Base-by-base conservation (phyloP, 495 filamentous ascomycete species). In the Margaritispora aquatica region DNA sequence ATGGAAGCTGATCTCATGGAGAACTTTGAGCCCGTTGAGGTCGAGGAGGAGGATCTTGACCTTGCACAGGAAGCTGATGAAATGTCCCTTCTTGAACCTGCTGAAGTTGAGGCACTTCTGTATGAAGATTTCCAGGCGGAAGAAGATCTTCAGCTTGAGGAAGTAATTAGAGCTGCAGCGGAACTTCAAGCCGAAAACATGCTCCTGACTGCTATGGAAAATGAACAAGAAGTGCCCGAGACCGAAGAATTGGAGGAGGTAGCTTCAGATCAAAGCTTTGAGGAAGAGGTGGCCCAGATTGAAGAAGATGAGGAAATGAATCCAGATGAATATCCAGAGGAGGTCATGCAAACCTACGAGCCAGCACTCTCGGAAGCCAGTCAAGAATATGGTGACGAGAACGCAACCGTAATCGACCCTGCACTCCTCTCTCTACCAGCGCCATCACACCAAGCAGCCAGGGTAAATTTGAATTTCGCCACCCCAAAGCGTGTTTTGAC, bases 361-460 rank as follows among this genome's bases (percentile, higher is more conserved):
- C 50, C 57, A 0, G 68, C 78, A 0, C 56, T 75, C 17, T 85
- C 82, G 0, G 81, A 84, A 44, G 76, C 80, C 3, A 85, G 82
- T 61, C 76, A 84, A 63, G 81, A 84, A 54, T 85, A 85, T 60
- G 82, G 77, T 20, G 83, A 86, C 61, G 83, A 86, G 62, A 86
- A 85, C 62, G 76, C 70, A 0, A 68, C 79, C 5, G 81, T 80
- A 19, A 74, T 82, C 29, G 79, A 84, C 51, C 77, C 81, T 10
- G 66, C 66, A 34, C 66, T 82, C 10, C 26, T 77, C 1, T 23
- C 47, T 20, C 57, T 38, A 24, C 36, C 55, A 9, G 15, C 58
- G 8, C 15, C 59, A 8, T 54, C 51, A 41, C 3, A 3, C 19
- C 38, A 8, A 15, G 38, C 38, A 7, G 7, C 17, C 7, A 44